phyloP scores from a whole-genome alignment of 805 yeast genomes.

The Yamadazyma insecticola region DNA sequence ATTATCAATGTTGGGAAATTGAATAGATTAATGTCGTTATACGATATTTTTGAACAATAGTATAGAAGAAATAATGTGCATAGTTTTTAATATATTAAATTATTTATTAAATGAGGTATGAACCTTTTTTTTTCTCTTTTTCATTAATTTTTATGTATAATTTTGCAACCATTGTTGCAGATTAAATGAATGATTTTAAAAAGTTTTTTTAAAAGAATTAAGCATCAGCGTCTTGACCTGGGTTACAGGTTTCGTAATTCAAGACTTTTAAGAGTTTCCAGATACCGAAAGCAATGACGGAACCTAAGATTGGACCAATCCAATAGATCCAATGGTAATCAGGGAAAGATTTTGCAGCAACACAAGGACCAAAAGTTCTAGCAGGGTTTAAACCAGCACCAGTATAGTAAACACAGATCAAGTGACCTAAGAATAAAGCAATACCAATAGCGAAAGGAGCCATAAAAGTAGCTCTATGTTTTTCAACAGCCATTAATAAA shows the following conservation, averaged over 20 bases:
- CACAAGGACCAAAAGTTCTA: conserved; percentile 78
- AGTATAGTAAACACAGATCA: conserved; percentile 75
- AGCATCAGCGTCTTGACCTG: conserved; percentile 61
- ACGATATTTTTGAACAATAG: conserved; percentile 8
- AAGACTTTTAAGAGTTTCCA: conserved; percentile 64
- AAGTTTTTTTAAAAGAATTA: conserved; percentile 12
- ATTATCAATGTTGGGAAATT: conserved; percentile 49
- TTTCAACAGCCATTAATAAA: conserved; percentile 78
- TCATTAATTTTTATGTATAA: too few relatives aligned
- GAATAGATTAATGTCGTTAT: conserved; percentile 52
- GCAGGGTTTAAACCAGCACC: conserved; percentile 95
- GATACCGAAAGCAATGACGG: conserved; percentile 59
- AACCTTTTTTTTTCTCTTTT: too few relatives aligned
- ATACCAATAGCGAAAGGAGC: conserved; percentile 85
- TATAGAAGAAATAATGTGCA: too few relatives aligned
- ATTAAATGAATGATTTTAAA: not conserved
- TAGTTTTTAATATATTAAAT: too few relatives aligned
- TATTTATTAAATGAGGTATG: too few relatives aligned
- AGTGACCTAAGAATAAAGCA: conserved; percentile 75
- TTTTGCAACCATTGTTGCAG: not conserved
- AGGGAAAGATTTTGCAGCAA: conserved; percentile 72
- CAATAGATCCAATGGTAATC: conserved; percentile 87
- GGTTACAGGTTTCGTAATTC: conserved; percentile 57
- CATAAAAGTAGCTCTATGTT: conserved; percentile 66
- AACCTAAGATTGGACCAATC: conserved; percentile 81